Percentiles rank a stretch among this genome's conserved stretches.
These are phyloP conservation scores for Draba incana DNA, from an alignment of 345 rosid species.

Conservation along the genomic window DNA sequence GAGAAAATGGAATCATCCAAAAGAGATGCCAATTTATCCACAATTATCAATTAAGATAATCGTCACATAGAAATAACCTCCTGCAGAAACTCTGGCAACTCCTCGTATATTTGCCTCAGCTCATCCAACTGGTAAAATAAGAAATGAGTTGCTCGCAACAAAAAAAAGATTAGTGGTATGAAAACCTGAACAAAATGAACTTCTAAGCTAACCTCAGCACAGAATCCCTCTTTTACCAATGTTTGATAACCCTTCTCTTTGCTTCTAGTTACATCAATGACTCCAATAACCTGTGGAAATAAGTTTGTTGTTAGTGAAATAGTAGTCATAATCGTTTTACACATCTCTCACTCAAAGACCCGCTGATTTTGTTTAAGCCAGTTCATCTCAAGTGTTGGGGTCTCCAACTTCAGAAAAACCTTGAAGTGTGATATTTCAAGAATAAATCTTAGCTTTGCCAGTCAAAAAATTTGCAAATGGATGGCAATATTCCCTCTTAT, in stretches of 20 bases:
- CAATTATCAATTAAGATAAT: constrained; percentile 21
- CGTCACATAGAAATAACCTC: constrained; percentile 56
- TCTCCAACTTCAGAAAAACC: constrained; percentile 11
- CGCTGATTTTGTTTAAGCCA: constrained; percentile 5
- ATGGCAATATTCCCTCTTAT: background rate
- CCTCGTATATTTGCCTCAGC: constrained; percentile 92
- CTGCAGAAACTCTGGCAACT: constrained; percentile 84
- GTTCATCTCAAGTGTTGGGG: constrained; percentile 8
- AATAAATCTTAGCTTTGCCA: constrained; percentile 4
- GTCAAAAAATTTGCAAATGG: constrained; percentile 2
- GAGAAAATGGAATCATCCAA: constrained; percentile 31
- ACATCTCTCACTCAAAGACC: constrained; percentile 26
- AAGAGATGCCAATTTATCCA: constrained; percentile 14
- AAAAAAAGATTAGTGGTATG: background rate
- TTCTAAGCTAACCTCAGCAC: constrained; percentile 71
- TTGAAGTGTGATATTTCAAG: background rate
- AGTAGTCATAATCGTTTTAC: constrained; percentile 12
- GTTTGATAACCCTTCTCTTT: constrained; percentile 87
- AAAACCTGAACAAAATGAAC: constrained; percentile 18
- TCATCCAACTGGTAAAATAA: constrained; percentile 73
- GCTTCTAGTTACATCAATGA: constrained; percentile 78
- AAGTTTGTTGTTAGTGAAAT: constrained; percentile 19
- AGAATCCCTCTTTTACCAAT: constrained; percentile 86
- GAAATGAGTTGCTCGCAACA: constrained; percentile 19
- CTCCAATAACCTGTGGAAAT: constrained; percentile 74